Evolutionary conservation across 179 eudicot species (phyloP), one percentile per base, ranked within the genome.

Genomic region (Corrigiola litoralis): DNA sequence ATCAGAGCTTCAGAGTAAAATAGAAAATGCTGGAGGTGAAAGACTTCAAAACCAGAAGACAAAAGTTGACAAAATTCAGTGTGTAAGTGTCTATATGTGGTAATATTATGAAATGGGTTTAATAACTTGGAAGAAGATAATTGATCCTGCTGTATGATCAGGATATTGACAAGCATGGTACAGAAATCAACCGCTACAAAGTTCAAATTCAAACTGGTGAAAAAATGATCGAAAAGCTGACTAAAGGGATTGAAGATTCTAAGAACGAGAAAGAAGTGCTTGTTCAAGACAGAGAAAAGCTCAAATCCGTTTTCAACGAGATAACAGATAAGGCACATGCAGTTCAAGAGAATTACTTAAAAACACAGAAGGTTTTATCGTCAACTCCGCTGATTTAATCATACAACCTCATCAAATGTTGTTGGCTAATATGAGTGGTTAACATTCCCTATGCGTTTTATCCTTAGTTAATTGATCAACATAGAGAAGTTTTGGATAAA

Each of bases 11-110:
- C 99, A 95, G 74, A 66, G 63, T 36, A 91, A 88, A 77, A 85
- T 95, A 58, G 99, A 95, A 70, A 95, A 91, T 83, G 99, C 95
- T 67, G 99, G 99, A 50, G 97, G 99, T 64, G 95, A 86, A 72
- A 86, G 38, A 71, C 82, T 95, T 65, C 86, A 70, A 82, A 86
- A 41, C 32, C 99, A 95, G 48, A 91, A 83, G 79, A 67, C 80
- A 25, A 88, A 82, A 64, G 97, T 95, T 44, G 79, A 74, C 58
- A 86, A 88, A 76, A 86, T 95, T 45, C 95, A 95, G 59, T 73
- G 85, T 46, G 99, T 95, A 85, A 90, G 99, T 85, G 59, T n/a
- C 27, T 9, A 31, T 45, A 32, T 60, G 58, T 45, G 25, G 23
- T 23, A 25, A 6, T 48, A 25, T 24, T 42, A 16, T 50, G 25